Evolutionary conservation across 805 yeast species (phyloP).

Genomic region (Candida insectorum): DNA sequence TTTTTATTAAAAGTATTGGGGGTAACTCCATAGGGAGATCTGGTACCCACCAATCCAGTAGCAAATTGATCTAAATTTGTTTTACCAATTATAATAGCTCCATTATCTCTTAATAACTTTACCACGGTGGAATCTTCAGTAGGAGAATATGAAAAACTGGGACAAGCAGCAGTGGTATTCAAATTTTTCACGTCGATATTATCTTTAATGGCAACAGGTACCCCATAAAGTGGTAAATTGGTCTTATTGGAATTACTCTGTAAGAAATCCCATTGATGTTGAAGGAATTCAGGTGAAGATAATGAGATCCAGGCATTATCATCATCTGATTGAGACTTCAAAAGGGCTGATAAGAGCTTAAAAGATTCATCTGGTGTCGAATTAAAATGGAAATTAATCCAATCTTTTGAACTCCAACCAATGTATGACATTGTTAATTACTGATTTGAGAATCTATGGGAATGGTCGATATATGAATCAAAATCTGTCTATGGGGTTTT

Average conservation of each 20-base stretch:
- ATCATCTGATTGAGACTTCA: constrained; percentile 48
- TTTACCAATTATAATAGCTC: constrained; percentile 91
- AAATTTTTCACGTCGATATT: constrained; percentile 85
- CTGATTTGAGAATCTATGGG: not conserved
- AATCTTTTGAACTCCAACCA: constrained; percentile 83
- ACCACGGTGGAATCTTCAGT: constrained; percentile 74
- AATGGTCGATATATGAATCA: too few relatives aligned
- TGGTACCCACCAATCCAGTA: constrained; percentile 91
- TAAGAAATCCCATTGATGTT: constrained; percentile 74
- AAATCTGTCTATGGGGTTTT: too few relatives aligned
- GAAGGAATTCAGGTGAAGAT: constrained; percentile 57
- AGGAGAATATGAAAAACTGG: constrained; percentile 72
- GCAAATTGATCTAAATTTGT: constrained; percentile 97
- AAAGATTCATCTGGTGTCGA: constrained; percentile 62
- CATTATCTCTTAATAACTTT: constrained; percentile 69
- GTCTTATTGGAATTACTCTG: constrained; percentile 57
- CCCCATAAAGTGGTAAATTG: constrained; percentile 78
- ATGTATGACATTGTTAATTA: constrained; percentile 13
- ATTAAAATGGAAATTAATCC: constrained; percentile 67
- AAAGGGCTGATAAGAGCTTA: constrained; percentile 41
- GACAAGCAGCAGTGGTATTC: constrained; percentile 94
- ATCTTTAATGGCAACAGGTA: constrained; percentile 92
- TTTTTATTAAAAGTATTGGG: constrained; percentile 70
- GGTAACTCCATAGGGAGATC: constrained; percentile 93
- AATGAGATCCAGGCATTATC: constrained; percentile 95